Conservation (phyloP, 306 rosid genomes). For the Prunus mira region DNA sequence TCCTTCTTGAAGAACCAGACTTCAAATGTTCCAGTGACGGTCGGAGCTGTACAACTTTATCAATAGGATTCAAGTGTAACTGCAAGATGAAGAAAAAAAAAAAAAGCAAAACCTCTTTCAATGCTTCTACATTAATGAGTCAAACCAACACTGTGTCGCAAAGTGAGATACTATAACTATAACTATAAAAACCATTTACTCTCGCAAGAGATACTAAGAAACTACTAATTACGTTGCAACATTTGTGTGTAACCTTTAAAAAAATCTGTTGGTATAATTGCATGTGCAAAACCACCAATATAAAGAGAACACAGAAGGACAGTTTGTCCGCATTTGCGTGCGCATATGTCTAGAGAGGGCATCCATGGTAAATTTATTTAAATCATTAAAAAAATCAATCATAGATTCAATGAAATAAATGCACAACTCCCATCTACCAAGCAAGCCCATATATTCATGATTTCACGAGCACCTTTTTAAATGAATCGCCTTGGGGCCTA, state of each 20-base stretch:
- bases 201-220: neutral
- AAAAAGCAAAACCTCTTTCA: conserved; percentile 4
- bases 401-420: neutral
- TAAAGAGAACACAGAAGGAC: neutral
- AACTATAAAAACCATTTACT: neutral
- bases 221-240: neutral
- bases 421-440: neutral
- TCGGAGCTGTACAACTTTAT: conserved; percentile 78
- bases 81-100: conserved; percentile 44
- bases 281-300: neutral
- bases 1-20: conserved; percentile 27
- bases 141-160: neutral
- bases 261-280: neutral
- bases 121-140: neutral
- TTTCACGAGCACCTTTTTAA: neutral
- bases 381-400: neutral
- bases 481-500: neutral
- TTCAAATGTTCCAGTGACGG: conserved; percentile 63
- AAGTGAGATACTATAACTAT: neutral
- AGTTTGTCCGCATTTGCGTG: neutral
- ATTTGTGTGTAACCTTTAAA: neutral
- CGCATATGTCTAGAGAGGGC: neutral
- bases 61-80: conserved; percentile 85
- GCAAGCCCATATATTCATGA: neutral
- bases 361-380: neutral